Conservation (phyloP, 2,329 filamentous ascomycete species). For the Paraphaeosphaeria sporulosa region DNA sequence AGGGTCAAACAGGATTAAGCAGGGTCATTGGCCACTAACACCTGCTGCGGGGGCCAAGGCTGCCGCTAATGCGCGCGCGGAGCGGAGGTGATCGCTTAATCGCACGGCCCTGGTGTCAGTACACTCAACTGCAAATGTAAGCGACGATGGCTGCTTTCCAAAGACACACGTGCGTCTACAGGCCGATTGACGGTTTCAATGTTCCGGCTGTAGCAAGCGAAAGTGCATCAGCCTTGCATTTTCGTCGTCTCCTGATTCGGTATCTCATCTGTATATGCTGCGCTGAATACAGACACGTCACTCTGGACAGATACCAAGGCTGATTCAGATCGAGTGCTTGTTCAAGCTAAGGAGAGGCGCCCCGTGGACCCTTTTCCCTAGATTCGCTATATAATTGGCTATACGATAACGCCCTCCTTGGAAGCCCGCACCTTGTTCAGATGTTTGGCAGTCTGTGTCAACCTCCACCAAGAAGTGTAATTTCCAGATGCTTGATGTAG, state of each 20-base stretch:
- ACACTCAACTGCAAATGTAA: neutral
- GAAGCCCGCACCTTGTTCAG: neutral
- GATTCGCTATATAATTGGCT: neutral
- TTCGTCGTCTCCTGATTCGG: neutral
- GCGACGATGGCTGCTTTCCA: neutral
- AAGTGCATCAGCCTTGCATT: neutral
- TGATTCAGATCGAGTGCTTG: neutral
- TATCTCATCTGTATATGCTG: neutral
- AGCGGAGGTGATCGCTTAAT: neutral
- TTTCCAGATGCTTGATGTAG: neutral
- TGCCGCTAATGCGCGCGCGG: constrained; percentile 7
- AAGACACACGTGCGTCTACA: neutral
- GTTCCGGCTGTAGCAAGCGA: neutral
- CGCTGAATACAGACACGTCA: constrained; percentile 1
- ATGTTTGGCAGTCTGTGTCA: neutral
- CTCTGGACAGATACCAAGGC: neutral
- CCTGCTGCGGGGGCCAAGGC: constrained; percentile 6
- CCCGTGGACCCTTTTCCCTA: neutral
- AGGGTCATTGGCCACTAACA: neutral
- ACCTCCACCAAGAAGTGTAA: neutral
- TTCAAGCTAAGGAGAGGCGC: neutral
- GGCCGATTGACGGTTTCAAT: neutral
- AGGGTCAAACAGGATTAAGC: constrained; percentile 9
- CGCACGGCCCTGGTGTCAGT: neutral
- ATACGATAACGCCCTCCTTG: neutral